Evolutionary conservation across 108 stramenopile genomes (phyloP).

Genomic region (Cyclostephanos invisitatus): DNA sequence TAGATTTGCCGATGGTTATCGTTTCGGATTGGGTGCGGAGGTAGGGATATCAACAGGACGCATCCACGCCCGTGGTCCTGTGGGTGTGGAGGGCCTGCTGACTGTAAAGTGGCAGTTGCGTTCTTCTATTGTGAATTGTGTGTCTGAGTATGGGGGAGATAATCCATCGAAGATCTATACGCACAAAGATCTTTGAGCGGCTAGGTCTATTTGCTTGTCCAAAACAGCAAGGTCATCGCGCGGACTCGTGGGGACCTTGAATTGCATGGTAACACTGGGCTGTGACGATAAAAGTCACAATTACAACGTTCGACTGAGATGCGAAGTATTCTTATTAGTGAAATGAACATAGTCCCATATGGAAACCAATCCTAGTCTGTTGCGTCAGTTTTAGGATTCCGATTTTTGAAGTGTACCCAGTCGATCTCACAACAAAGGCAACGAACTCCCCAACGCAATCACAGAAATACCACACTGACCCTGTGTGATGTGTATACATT

Average conservation of each 20-base stretch:
- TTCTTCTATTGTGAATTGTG: slow-evolving; percentile 51
- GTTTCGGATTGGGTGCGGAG: slow-evolving; percentile 98
- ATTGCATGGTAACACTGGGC: too few species aligned
- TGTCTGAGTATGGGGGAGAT: slow-evolving; percentile 38
- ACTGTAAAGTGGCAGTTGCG: slow-evolving; percentile 96
- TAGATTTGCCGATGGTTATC: slow-evolving; percentile 97
- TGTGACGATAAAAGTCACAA: too few species aligned
- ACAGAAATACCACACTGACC: neutral
- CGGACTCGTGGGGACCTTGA: neutral
- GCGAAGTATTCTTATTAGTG: too few species aligned
- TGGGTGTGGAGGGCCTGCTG: slow-evolving; percentile 95
- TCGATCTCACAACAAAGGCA: slow-evolving; percentile 21
- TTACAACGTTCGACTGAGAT: too few species aligned
- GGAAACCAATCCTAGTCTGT: neutral
- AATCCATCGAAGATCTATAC: slow-evolving; percentile 36
- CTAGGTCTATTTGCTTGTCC: neutral
- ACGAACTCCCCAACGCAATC: slow-evolving; percentile 10
- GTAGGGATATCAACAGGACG: slow-evolving; percentile 97
- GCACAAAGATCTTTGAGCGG: slow-evolving; percentile 38
- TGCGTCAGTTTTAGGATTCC: neutral
- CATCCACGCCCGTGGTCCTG: slow-evolving; percentile 96
- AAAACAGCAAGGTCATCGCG: neutral
- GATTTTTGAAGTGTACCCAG: slow-evolving; percentile 1
- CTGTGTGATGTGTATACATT: neutral
- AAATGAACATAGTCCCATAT: too few species aligned